Evolutionary conservation across 345 rosid species (phyloP).

Genomic region (Syzygium oleosum): DNA sequence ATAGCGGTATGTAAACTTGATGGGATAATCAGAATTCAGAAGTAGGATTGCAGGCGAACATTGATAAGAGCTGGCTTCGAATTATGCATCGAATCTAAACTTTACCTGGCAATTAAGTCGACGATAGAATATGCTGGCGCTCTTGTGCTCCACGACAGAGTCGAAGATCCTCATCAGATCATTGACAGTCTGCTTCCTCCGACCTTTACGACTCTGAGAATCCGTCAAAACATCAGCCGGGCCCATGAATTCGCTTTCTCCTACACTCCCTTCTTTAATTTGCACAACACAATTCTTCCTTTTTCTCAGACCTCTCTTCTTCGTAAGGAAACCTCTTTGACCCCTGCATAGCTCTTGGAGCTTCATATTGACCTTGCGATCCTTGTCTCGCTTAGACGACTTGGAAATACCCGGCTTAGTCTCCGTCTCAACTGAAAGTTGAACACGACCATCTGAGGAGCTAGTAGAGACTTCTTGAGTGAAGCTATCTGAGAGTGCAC

Average conservation of each 20-base stretch:
- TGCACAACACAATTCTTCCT: conserved; percentile 58
- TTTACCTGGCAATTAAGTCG: conserved; percentile 86
- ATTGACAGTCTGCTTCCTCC: conserved; percentile 25
- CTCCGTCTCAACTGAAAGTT: conserved; percentile 19
- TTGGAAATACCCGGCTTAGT: conserved; percentile 24
- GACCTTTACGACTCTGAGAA: conserved; percentile 36
- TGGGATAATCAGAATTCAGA: neutral
- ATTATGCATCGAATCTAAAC: neutral
- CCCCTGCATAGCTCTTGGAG: conserved; percentile 26
- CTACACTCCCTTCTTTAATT: conserved; percentile 52
- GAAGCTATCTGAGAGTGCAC: conserved; percentile 76
- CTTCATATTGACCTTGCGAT: conserved; percentile 14
- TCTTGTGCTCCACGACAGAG: conserved; percentile 36
- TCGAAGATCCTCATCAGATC: conserved; percentile 44
- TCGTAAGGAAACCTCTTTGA: conserved; percentile 32
- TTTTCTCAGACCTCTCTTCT: conserved; percentile 83
- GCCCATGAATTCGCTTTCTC: conserved; percentile 52
- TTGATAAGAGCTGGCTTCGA: neutral
- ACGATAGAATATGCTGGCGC: conserved; percentile 49
- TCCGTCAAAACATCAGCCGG: conserved; percentile 28
- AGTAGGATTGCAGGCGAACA: neutral
- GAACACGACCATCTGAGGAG: conserved; percentile 40
- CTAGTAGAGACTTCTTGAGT: conserved; percentile 47
- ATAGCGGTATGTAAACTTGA: neutral
- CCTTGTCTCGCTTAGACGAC: conserved; percentile 20